Conservation (phyloP, 2,329 filamentous ascomycete genomes). For the Beauveria varroae region DNA sequence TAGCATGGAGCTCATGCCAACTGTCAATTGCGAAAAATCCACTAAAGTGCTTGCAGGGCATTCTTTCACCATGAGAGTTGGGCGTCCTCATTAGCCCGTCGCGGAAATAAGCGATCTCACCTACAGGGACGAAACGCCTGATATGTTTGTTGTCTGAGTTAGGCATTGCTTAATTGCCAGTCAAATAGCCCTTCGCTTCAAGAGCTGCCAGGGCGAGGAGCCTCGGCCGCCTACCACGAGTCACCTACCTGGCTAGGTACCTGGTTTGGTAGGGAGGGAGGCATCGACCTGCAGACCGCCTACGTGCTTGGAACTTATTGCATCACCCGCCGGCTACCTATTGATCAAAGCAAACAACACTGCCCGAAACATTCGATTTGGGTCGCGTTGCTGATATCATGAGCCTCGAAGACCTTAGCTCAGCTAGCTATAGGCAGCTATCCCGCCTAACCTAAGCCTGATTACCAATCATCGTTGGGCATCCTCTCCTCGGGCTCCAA, state of each 20-base stretch:
- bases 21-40: not conserved
- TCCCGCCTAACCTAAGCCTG: not conserved
- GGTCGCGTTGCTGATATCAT: not conserved
- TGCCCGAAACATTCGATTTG: not conserved
- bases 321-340: not conserved
- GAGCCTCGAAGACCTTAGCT: not conserved
- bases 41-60: not conserved
- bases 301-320: not conserved
- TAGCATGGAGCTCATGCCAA: not conserved
- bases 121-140: not conserved
- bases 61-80: not conserved
- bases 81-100: not conserved
- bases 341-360: not conserved
- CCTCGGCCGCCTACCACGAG: not conserved
- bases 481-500: not conserved
- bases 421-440: not conserved
- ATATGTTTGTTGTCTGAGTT: not conserved
- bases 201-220: not conserved
- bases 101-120: too few relatives aligned
- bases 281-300: not conserved
- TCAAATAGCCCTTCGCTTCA: not conserved
- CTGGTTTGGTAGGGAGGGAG: too few relatives aligned
- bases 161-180: not conserved
- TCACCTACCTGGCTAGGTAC: too few relatives aligned
- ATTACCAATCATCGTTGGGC: conserved; percentile 1